These are phyloP conservation scores for Pseudogymnoascus sp. DNA, from an alignment of 2,329 filamentous ascomycete species.

Conservation along the genomic window DNA sequence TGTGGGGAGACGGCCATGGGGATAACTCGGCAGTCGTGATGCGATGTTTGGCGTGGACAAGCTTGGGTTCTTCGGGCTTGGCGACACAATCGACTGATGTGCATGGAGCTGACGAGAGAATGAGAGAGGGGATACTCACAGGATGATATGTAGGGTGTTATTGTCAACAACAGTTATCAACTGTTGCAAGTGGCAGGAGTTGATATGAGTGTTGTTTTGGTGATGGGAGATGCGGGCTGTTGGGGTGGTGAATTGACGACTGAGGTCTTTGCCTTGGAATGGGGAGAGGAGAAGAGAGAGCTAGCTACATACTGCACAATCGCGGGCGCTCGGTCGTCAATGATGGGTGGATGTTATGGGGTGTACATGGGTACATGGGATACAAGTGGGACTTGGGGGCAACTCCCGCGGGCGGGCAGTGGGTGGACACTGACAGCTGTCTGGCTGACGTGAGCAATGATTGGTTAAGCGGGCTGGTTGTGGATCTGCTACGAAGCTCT, in stretches of 20 bases:
- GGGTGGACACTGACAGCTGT: not conserved
- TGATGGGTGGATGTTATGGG: not conserved
- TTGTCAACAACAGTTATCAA: not conserved
- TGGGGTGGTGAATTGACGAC: conserved; percentile 1
- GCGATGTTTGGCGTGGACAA: conserved; percentile 4
- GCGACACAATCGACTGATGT: not conserved
- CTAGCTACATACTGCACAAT: not conserved
- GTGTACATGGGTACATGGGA: not conserved
- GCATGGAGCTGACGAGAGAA: not conserved
- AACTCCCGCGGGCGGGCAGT: not conserved
- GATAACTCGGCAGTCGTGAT: conserved; percentile 3
- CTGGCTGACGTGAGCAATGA: not conserved
- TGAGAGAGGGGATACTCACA: not conserved
- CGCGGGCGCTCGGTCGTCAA: not conserved
- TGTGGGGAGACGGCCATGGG: not conserved
- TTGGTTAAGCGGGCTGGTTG: not conserved
- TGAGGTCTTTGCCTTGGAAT: conserved; percentile 6
- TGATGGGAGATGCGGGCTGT: not conserved
- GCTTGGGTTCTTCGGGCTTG: not conserved
- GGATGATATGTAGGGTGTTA: not conserved
- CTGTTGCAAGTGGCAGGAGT: not conserved
- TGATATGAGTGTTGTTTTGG: not conserved
- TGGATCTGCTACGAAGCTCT: not conserved
- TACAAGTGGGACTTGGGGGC: not conserved
- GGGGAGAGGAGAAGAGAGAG: conserved; percentile 7